Evolutionary conservation across 495 filamentous ascomycete species (phyloP).

Genomic region (Neurospora intermedia): DNA sequence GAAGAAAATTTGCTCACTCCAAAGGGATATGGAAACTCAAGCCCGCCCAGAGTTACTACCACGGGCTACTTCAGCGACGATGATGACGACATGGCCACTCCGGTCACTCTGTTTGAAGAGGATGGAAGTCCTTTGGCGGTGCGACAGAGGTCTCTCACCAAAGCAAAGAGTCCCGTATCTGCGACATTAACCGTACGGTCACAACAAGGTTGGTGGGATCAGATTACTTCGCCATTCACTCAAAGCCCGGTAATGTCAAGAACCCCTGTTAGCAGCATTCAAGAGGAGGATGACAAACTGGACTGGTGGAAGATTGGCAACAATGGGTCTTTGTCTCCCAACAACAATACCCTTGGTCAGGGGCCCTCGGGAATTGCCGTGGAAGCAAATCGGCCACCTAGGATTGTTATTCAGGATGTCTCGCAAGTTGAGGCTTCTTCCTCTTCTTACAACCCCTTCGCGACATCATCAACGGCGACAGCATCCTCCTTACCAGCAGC

Average conservation of each 20-base stretch:
- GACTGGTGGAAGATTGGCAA: slow-evolving; percentile 29
- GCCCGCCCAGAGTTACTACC: background rate
- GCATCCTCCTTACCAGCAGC: slow-evolving; percentile 6
- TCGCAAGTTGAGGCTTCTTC: slow-evolving; percentile 5
- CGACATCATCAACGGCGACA: background rate
- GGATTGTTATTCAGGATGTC: slow-evolving; percentile 8
- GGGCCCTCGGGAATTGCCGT: background rate
- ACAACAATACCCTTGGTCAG: slow-evolving; percentile 4
- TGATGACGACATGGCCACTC: slow-evolving; percentile 25
- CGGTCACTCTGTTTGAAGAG: slow-evolving; percentile 39
- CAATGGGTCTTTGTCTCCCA: slow-evolving; percentile 17
- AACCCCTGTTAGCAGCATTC: background rate
- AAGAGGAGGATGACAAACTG: background rate
- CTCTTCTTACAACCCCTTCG: background rate
- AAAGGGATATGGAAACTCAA: slow-evolving; percentile 3
- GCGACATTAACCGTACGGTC: slow-evolving; percentile 18
- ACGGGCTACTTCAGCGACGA: slow-evolving; percentile 19
- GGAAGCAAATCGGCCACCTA: background rate
- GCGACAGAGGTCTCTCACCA: slow-evolving; percentile 23
- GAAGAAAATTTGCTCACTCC: background rate
- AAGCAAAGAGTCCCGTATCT: slow-evolving; percentile 8
- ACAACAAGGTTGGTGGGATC: slow-evolving; percentile 80
- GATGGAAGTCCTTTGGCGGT: slow-evolving; percentile 27
- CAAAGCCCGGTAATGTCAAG: slow-evolving; percentile 5
- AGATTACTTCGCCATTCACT: slow-evolving; percentile 65